Base-by-base conservation (phyloP, 2,329 filamentous ascomycete genomes). In the Xylariaceae sp. region DNA sequence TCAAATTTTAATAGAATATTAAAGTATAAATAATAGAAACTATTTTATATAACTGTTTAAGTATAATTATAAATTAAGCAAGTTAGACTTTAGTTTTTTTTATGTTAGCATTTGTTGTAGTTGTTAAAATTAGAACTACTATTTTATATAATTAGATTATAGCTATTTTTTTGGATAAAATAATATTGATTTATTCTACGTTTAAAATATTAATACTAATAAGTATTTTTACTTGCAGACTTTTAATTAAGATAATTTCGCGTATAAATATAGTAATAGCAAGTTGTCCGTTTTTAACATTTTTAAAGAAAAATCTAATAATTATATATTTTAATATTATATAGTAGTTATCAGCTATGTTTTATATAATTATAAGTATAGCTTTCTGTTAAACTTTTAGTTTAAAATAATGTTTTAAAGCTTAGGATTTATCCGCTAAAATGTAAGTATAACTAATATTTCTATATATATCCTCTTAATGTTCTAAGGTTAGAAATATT, bases 301-400 rank as follows among this genome's bases (percentile, higher is more conserved):
- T 17, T 39, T 49, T 49, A 49, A 49, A 49, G 26, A 39, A 28
- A 49, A n/a, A n/a, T n/a, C n/a, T n/a, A n/a, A n/a, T n/a, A n/a
- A n/a, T n/a, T n/a, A n/a, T n/a, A n/a, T n/a, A 49, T 39, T 39
- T 21, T 23, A 49, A 49, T 2, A 12, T 49, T 16, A n/a, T 39
- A 39, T 39, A 16, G 3, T 49, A 28, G 6, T 49, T 29, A 12
- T 28, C 14, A 16, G 12, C 11, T 11, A 49, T 37, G 3, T 11
- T 31, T 16, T 17, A 12, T 4, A 49, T 49, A 39, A 49, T 5
- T 39, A 49, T 49, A 14, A 49, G 24, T 14, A 40, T 28, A 17
- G n/a, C 21, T 16, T 29, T 12, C 2, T 28, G 11, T 16, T 39
- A 26, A 28, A 47, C 17, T 4, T 39, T n/a, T n/a, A n/a, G n/a